Conservation (phyloP, 2,329 filamentous ascomycete genomes). For the Scedosporium minutisporum region DNA sequence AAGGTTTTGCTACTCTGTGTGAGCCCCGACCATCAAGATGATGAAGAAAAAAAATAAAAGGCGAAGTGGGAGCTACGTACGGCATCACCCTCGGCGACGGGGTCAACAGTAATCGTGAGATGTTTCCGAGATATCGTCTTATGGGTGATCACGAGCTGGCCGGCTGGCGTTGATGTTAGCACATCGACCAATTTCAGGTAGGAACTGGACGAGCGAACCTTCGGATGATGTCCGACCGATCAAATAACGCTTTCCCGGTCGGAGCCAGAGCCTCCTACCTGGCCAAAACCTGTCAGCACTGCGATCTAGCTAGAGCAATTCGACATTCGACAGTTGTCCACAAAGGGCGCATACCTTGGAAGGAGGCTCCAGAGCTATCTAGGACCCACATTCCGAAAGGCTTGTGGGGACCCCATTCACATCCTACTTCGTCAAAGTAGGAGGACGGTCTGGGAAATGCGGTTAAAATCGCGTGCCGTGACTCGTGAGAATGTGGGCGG, state of each 20-base stretch:
- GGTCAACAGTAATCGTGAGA: conserved; percentile 63
- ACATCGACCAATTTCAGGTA: background rate
- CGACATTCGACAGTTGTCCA: too few relatives aligned
- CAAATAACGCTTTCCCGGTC: conserved; percentile 75
- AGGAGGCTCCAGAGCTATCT: conserved; percentile 4
- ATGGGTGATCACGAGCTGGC: conserved; percentile 27
- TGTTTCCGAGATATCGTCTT: conserved; percentile 86
- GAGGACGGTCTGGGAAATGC: background rate
- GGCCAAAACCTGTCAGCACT: background rate
- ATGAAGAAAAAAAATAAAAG: background rate
- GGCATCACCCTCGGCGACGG: conserved; percentile 56
- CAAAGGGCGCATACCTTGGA: conserved; percentile 3
- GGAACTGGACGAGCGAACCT: conserved; percentile 29
- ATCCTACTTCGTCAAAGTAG: background rate
- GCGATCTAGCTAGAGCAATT: background rate
- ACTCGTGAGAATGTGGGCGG: background rate
- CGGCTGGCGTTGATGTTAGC: conserved; percentile 2
- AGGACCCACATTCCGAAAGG: conserved; percentile 5
- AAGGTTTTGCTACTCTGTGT: conserved; percentile 43
- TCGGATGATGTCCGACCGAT: conserved; percentile 70
- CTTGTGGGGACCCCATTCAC: background rate
- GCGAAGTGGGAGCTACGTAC: conserved; percentile 30
- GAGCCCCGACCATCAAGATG: background rate
- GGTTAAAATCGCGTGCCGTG: background rate
- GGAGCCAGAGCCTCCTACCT: conserved; percentile 57